phyloP scores from a whole-genome alignment of 2,329 filamentous ascomycete species.

The Alternaria gaisen region DNA sequence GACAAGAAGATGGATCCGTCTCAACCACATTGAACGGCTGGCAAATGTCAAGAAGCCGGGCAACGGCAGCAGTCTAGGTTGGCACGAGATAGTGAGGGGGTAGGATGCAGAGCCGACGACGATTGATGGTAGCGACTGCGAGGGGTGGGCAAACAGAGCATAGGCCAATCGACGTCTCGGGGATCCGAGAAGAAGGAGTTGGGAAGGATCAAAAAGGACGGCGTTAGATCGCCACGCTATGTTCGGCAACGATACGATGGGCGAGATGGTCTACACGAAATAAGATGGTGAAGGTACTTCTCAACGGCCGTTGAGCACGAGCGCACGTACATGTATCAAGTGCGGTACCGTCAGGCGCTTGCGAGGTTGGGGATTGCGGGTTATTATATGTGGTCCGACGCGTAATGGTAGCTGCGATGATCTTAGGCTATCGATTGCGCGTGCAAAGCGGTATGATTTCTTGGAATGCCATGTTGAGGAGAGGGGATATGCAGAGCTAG shows the following conservation, averaged over 20 bases:
- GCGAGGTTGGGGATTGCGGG: constrained; percentile 1
- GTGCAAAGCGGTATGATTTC: constrained; percentile 8
- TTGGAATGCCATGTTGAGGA: constrained; percentile 6
- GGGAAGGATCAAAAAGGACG: constrained; percentile 20
- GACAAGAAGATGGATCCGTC: background rate
- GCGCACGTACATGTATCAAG: background rate
- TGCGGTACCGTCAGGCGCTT: constrained; percentile 3
- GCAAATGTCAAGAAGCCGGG: background rate
- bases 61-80: background rate
- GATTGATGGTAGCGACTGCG: background rate
- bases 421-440: constrained; percentile 8
- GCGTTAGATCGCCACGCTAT: constrained; percentile 23
- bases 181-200: constrained; percentile 11
- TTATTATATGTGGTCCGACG: constrained; percentile 46
- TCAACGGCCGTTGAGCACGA: constrained; percentile 11
- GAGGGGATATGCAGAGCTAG: constrained; percentile 7
- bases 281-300: constrained; percentile 2
- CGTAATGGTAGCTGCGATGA: constrained; percentile 27
- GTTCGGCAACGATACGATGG: constrained; percentile 19
- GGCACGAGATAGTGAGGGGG: background rate
- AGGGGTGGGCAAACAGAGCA: background rate
- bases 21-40: background rate
- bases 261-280: constrained; percentile 10
- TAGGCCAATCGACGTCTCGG: background rate
- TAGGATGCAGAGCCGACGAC: background rate